Evolutionary conservation across 805 yeast genomes (phyloP), one percentile per base, ranked within the genome.

Genomic region (Metschnikowia anglica): DNA sequence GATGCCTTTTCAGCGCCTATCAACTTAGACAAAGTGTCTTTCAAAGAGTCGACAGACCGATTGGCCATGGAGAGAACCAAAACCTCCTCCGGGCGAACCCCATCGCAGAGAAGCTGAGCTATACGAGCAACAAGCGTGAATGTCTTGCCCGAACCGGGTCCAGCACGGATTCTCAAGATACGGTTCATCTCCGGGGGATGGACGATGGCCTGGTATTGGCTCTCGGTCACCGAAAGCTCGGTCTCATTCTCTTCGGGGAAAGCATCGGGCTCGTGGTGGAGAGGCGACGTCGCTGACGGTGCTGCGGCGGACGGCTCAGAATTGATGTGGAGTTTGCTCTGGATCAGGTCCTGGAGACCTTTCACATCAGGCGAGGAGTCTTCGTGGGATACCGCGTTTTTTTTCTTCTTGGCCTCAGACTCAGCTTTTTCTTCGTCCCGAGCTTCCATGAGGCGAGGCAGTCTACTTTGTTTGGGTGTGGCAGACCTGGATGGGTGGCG

Each of bases 91-190:
- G 89, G 87, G 2, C 57, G 44, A 1, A 78, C 52, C 2, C 55
- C 56, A 10, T 63, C 44, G 1, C 58, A 47, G 4, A 83, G 53
- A 48, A 81, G 48, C 44, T 73, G 66, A 2, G 75, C 75, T 0
- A 84, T 68, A 46, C 85, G 68, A 23, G 72, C 66, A 4, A 79
- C 73, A 23, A 84, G 51, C 0, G 88, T 82, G 25, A 67, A 64
- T 0, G 89, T 82, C 54, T 84, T 84, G 2, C 91, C 90, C 7
- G 85, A 75, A 3, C 90, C 89, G 0, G 90, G 88, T 0, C 88
- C 88, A 0, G 89, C 85, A 7, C 71, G 64, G 1, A 84, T 68
- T 27, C 76, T 68, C 5, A 84, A 58, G 0, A 81, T 61, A 6
- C 69, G 61, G 13, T 65, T 58, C 6, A 68, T 64, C 4, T 46